Evolutionary conservation across 1,284 basidiomycete species (phyloP), one percentile per base, ranked within the genome.

Genomic region (Inonotus obliquus): DNA sequence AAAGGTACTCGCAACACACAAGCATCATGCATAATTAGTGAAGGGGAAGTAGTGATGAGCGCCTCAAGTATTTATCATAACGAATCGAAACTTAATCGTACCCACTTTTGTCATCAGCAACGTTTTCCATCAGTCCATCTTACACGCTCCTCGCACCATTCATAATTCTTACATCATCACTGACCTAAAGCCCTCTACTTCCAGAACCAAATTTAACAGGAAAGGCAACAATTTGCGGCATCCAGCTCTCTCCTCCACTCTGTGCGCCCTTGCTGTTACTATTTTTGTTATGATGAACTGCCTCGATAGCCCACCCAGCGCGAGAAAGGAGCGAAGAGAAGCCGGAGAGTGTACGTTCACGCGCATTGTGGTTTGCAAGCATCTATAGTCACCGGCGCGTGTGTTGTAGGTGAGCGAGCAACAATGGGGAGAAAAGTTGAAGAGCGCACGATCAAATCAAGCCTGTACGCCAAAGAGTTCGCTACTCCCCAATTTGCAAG

Each of bases 401-500:
- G 11, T 7, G n/a, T 53, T 11, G 27, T 49, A 29, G n/a, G 19
- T 13, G 23, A 19, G 35, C 27, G 25, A 19, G 38, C n/a, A 44
- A 19, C 5, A 35, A 52, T 6, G n/a, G 9, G n/a, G n/a, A n/a
- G n/a, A n/a, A n/a, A n/a, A n/a, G n/a, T 21, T 10, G 3, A 19
- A 19, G 14, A 11, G 61, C 62, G 32, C 11, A 65, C 66, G 21
- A 57, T 52, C n/a, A 66, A 51, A 54, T 67, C 66, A 37, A 65
- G 35, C 39, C 53, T 61, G 17, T 65, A 66, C 35, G 62, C 65
- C 23, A 57, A 53, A 35, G 57, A 60, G 19, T 59, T 65, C 14
- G 65, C 65, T 5, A 47, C 32, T 7, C 66, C 66, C 55, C 60
- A 63, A 56, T 67, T 66, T 25, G 66, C 52, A 19, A 63, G 54